Conservation (phyloP, 805 yeast species). For the Saccharomyces kudriavzevii region DNA sequence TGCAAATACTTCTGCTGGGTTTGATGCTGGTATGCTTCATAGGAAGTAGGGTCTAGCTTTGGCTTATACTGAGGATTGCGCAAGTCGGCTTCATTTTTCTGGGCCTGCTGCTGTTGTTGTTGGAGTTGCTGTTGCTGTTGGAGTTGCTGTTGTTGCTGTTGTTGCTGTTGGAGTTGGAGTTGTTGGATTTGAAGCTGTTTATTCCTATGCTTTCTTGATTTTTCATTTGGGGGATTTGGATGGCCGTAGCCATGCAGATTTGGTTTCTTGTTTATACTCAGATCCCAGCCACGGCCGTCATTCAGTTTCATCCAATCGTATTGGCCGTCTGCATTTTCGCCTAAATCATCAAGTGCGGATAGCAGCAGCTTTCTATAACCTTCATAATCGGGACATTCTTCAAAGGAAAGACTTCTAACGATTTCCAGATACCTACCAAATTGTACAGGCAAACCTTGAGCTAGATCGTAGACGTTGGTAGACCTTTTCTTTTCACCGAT, state of each 20-base stretch:
- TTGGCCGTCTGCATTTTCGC: slow-evolving; percentile 72
- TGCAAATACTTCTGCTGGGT: slow-evolving; percentile 31
- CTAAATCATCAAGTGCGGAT: slow-evolving; percentile 65
- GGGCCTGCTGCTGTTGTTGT: neutral
- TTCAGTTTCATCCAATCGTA: slow-evolving; percentile 98
- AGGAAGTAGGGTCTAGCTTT: slow-evolving; percentile 37
- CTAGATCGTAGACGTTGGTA: slow-evolving; percentile 76
- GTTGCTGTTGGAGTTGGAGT: slow-evolving; percentile 8
- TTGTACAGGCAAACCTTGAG: slow-evolving; percentile 85
- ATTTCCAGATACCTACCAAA: slow-evolving; percentile 85
- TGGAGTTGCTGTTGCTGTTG: neutral
- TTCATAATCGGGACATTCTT: slow-evolving; percentile 90
- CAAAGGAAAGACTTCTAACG: slow-evolving; percentile 84
- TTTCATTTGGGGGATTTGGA: slow-evolving; percentile 71
- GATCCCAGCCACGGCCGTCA: slow-evolving; percentile 95
- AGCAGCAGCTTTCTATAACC: slow-evolving; percentile 71
- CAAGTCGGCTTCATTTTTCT: slow-evolving; percentile 1
- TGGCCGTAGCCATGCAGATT: slow-evolving; percentile 94
- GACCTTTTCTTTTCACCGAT: slow-evolving; percentile 94
- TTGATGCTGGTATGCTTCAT: slow-evolving; percentile 33
- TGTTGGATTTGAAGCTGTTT: slow-evolving; percentile 12
- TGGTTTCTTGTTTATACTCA: slow-evolving; percentile 80
- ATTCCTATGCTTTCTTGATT: slow-evolving; percentile 24
- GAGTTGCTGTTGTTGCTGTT: slow-evolving; percentile 4
- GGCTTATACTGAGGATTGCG: slow-evolving; percentile 25